phyloP scores from a whole-genome alignment of 768 basidiomycete species.

The Fibroporia radiculosa region DNA sequence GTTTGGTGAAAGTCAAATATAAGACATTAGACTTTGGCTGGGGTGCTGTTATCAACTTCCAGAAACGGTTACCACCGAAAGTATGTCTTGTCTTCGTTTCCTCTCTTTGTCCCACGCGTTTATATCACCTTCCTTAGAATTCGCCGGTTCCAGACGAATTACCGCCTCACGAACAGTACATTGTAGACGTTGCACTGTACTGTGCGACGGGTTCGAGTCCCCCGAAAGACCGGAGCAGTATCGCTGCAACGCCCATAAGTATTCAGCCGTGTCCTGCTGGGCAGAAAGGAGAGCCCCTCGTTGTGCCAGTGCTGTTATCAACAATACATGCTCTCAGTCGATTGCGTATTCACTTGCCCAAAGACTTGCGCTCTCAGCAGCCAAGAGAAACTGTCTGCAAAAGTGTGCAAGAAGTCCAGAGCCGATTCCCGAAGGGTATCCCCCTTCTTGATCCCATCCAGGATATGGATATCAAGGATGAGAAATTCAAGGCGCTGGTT shows the following conservation, averaged over 20 bases:
- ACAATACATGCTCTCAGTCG: slow-evolving; percentile 84
- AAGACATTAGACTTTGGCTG: slow-evolving; percentile 90
- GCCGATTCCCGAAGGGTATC: slow-evolving; percentile 83
- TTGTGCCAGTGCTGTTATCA: slow-evolving; percentile 83
- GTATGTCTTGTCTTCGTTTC: slow-evolving; percentile 26
- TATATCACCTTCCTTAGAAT: not conserved
- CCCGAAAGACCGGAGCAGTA: slow-evolving; percentile 49
- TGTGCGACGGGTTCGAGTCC: slow-evolving; percentile 57
- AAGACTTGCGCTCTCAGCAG: slow-evolving; percentile 73
- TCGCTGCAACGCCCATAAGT: slow-evolving; percentile 55
- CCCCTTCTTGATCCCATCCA: slow-evolving; percentile 83
- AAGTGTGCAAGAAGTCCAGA: slow-evolving; percentile 84
- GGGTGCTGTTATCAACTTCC: slow-evolving; percentile 90
- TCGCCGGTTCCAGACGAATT: slow-evolving; percentile 44
- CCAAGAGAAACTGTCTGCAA: slow-evolving; percentile 85
- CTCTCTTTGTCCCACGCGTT: not conserved
- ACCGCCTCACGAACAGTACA: slow-evolving; percentile 83
- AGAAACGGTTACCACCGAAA: slow-evolving; percentile 81
- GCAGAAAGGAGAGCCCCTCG: slow-evolving; percentile 73
- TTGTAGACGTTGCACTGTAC: slow-evolving; percentile 86
- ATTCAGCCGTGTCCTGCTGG: slow-evolving; percentile 67
- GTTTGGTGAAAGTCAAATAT: slow-evolving; percentile 87
- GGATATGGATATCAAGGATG: slow-evolving; percentile 95
- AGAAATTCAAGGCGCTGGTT: slow-evolving; percentile 82
- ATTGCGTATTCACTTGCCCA: slow-evolving; percentile 81